phyloP scores from a whole-genome alignment of 139 green algal species.

The Chlorokybus atmophyticus region DNA sequence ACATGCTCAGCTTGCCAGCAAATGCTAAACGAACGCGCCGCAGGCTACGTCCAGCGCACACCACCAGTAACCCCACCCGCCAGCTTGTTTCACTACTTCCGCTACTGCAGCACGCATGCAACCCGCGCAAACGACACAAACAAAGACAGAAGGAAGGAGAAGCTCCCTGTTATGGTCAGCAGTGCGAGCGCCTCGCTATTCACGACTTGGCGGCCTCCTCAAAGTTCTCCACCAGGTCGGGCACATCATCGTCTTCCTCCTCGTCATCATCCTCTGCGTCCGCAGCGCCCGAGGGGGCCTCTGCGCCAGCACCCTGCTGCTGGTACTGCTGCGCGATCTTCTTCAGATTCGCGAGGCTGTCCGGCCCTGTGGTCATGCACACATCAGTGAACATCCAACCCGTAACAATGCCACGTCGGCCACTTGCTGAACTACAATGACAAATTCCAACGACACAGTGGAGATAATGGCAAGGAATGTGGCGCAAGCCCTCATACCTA shows the following conservation, averaged over 20 bases:
- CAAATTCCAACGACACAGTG: too few relatives aligned
- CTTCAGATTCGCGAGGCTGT: slow-evolving; percentile 64
- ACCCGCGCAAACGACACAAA: too few relatives aligned
- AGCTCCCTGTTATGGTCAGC: too few relatives aligned
- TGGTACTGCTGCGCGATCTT: slow-evolving; percentile 54
- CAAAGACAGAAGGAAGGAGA: too few relatives aligned
- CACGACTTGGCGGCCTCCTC: slow-evolving; percentile 43
- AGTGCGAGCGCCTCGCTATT: too few relatives aligned
- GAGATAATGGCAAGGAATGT: background rate
- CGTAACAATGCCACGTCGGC: background rate
- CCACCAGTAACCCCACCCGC: too few relatives aligned
- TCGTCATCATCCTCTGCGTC: slow-evolving; percentile 51
- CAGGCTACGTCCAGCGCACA: too few relatives aligned
- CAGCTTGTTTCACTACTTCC: too few relatives aligned
- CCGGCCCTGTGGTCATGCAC: slow-evolving; percentile 29
- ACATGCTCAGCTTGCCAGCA: too few relatives aligned
- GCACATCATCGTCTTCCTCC: slow-evolving; percentile 76
- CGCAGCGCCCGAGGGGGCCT: slow-evolving; percentile 23
- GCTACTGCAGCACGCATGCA: too few relatives aligned
- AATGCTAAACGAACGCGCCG: too few relatives aligned
- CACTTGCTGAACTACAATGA: too few relatives aligned
- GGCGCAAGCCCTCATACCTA: slow-evolving; percentile 33
- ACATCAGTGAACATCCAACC: background rate
- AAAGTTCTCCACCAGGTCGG: slow-evolving; percentile 85
- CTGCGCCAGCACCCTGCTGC: slow-evolving; percentile 19